Evolutionary conservation across 2,329 filamentous ascomycete species (phyloP), one percentile per base, ranked within the genome.

Genomic region (Acrocalymma vagum): DNA sequence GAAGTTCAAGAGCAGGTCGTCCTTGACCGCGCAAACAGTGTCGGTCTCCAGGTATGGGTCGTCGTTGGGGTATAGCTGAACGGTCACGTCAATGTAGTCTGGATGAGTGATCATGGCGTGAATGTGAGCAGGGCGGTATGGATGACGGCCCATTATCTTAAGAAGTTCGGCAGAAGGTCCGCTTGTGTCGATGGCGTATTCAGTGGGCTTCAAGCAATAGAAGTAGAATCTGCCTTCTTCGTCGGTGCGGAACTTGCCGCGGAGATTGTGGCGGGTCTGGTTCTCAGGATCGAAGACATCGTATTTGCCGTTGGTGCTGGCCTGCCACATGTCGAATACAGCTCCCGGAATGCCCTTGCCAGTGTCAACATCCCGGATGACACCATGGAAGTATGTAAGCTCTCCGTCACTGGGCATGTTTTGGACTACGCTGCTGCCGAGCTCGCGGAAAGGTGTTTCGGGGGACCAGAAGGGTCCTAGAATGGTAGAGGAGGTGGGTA

Each of bases 381-480:
- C 74, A 55, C 87, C 87, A 75, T 89, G 85, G 83, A 90, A 87
- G 55, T 79, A 77, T 36, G 80, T 80, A 36, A 83, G 72, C 47
- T 81, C 75, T 31, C 84, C 86, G 33, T 82, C 73, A 2, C 55
- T 51, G 40, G 82, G 76, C 24, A 75, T 72, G 66, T 85, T 71
- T 65, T 85, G 82, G 60, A 90, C 84, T 67, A 90, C 86, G 67
- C 73, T 78, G 63, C 75, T 78, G 52, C 86, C 86, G 53, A 83
- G 78, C 24, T 83, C 77, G 29, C 86, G 82, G 81, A 88, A 88
- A 21, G 87, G 86, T 2, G 87, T 84, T 57, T 88, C 78, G 58
- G 86, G 86, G 9, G 83, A 86, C 86, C 86, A 90, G 78, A 90
- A 90, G 51, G 87, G 87, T 2, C 87, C 87, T 45, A 90, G 83